These are phyloP conservation scores for Simplicillium sp. DNA, from an alignment of 2,329 filamentous ascomycete species.

Conservation along the genomic window DNA sequence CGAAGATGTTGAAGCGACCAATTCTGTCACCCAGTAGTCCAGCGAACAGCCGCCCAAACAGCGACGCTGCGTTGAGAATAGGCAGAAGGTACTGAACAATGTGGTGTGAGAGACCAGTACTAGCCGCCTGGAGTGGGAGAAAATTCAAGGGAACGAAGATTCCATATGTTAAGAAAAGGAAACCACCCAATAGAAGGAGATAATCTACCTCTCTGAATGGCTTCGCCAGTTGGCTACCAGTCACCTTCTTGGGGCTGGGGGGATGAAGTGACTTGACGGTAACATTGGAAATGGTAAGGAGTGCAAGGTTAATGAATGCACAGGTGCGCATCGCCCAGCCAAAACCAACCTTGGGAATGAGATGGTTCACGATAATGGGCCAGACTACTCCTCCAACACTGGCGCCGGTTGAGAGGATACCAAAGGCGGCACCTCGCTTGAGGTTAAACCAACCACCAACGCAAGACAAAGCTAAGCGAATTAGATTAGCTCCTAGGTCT, in stretches of 20 bases:
- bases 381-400: slow-evolving; percentile 28
- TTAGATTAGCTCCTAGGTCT: slow-evolving; percentile 1
- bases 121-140: slow-evolving; percentile 12
- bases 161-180: slow-evolving; percentile 21
- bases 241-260: slow-evolving; percentile 13
- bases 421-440: slow-evolving; percentile 24
- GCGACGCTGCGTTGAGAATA: slow-evolving; percentile 15
- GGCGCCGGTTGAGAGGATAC: slow-evolving; percentile 23
- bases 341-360: slow-evolving; percentile 26
- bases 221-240: slow-evolving; percentile 16
- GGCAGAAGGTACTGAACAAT: slow-evolving; percentile 13
- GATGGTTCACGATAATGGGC: slow-evolving; percentile 26
- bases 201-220: slow-evolving; percentile 17
- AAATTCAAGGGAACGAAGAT: slow-evolving; percentile 22
- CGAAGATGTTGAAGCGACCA: slow-evolving; percentile 21
- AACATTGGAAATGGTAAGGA: slow-evolving; percentile 21
- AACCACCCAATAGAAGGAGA: slow-evolving; percentile 14
- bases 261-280: slow-evolving; percentile 15
- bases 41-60: slow-evolving; percentile 14
- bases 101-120: slow-evolving; percentile 9
- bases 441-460: slow-evolving; percentile 23
- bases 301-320: slow-evolving; percentile 24
- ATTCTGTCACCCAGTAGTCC: slow-evolving; percentile 14
- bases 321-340: slow-evolving; percentile 28
- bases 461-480: slow-evolving; percentile 14